These are phyloP conservation scores for Passalora sequoiae DNA, from an alignment of 2,329 filamentous ascomycete species.

Conservation along the genomic window DNA sequence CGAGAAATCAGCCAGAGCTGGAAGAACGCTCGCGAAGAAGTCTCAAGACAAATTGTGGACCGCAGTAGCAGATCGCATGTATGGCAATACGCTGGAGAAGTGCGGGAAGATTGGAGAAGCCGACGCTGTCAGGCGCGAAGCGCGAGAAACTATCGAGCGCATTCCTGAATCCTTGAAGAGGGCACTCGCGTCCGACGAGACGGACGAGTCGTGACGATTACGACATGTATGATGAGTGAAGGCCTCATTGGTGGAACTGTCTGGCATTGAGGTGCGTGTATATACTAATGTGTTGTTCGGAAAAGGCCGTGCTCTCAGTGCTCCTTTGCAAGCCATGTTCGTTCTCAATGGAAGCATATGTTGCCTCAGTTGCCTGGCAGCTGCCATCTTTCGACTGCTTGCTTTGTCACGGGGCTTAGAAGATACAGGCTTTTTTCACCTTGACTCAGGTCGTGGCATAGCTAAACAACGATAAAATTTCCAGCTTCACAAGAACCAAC, in stretches of 20 bases:
- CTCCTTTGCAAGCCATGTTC: too few relatives aligned
- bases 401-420: too few relatives aligned
- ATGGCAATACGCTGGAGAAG: slow-evolving; percentile 68
- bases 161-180: slow-evolving; percentile 20
- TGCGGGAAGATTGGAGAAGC: slow-evolving; percentile 49
- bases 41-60: slow-evolving; percentile 35
- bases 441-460: too few relatives aligned
- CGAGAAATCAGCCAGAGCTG: slow-evolving; percentile 46
- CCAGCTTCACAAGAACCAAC: too few relatives aligned
- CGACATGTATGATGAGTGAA: background rate
- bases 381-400: too few relatives aligned
- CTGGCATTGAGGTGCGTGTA: slow-evolving; percentile 7
- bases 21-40: slow-evolving; percentile 53
- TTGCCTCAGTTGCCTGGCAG: too few relatives aligned
- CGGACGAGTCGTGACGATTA: background rate
- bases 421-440: too few relatives aligned
- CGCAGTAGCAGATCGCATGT: slow-evolving; percentile 72
- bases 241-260: background rate
- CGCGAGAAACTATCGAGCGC: slow-evolving; percentile 17
- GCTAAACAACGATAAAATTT: too few relatives aligned
- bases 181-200: slow-evolving; percentile 7
- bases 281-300: background rate
- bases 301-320: too few relatives aligned
- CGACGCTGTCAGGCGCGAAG: slow-evolving; percentile 20
- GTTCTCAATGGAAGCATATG: too few relatives aligned